phyloP scores from a whole-genome alignment of 805 yeast genomes.

The Clavispora vitiphila region DNA sequence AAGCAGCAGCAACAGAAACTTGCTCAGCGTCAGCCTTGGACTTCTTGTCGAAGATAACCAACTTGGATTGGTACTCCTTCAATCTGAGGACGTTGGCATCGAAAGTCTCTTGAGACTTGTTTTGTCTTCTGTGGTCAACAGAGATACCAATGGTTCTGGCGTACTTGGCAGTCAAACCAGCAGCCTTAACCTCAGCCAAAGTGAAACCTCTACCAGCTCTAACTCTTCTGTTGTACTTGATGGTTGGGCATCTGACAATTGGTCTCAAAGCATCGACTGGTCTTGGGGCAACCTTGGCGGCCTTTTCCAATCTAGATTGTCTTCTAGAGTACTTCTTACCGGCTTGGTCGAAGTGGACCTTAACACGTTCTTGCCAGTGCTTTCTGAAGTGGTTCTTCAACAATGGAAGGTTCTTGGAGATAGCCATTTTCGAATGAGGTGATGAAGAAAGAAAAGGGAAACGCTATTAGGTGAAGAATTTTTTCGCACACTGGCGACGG shows the following conservation, averaged over 20 bases:
- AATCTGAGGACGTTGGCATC: conserved; percentile 94
- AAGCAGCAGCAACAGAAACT: conserved; percentile 64
- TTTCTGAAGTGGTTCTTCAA: conserved; percentile 99
- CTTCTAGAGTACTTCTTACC: conserved; percentile 99
- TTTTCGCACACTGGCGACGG: conserved; percentile 5
- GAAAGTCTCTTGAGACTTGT: conserved; percentile 94
- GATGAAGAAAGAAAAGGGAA: conserved; percentile 11
- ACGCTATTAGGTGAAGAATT: conserved; percentile 1
- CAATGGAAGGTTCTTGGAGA: conserved; percentile 97
- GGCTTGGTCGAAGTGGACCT: conserved; percentile 99
- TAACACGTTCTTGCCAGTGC: conserved; percentile 99
- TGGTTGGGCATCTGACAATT: conserved; percentile 96
- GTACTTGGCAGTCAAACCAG: conserved; percentile 82
- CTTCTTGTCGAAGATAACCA: conserved; percentile 94
- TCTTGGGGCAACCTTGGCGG: conserved; percentile 94
- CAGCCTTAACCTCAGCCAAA: conserved; percentile 96
- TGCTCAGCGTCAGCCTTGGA: conserved; percentile 72
- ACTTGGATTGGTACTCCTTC: conserved; percentile 91
- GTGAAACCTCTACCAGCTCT: conserved; percentile 99
- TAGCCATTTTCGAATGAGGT: conserved; percentile 55
- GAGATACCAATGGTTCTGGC: conserved; percentile 99
- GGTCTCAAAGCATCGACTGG: conserved; percentile 97
- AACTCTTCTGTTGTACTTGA: conserved; percentile 98
- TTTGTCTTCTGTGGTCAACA: conserved; percentile 99
- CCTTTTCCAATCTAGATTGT: conserved; percentile 87